Evolutionary conservation across 805 yeast genomes (phyloP).

Genomic region (Saturnispora bothae): DNA sequence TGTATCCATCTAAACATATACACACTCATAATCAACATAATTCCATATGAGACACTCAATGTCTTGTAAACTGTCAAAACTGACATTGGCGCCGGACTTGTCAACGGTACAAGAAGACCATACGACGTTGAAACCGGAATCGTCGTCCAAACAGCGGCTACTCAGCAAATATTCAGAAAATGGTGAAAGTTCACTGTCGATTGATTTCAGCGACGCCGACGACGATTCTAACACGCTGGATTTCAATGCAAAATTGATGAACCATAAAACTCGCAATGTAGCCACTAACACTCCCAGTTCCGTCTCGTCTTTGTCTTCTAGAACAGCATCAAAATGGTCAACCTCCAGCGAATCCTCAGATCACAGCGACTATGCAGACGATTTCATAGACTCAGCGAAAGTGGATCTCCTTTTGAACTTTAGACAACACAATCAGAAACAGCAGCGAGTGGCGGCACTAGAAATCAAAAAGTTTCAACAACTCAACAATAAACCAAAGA

Average conservation of each 20-base stretch:
- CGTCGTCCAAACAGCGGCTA: constrained; percentile 4
- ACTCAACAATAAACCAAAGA: neutral
- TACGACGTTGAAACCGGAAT: neutral
- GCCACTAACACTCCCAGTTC: neutral
- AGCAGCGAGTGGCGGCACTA: constrained; percentile 2
- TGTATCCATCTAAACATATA: no score
- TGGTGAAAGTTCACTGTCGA: constrained; percentile 5
- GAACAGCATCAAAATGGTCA: constrained; percentile 14
- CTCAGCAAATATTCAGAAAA: constrained; percentile 15
- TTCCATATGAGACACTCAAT: no score
- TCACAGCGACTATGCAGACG: constrained; percentile 23
- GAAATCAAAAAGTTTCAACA: constrained; percentile 4
- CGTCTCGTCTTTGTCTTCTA: constrained; percentile 18
- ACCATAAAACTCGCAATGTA: neutral
- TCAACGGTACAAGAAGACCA: constrained; percentile 6
- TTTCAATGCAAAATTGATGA: neutral
- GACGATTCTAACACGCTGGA: constrained; percentile 5
- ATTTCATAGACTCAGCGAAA: constrained; percentile 17
- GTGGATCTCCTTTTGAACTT: constrained; percentile 3
- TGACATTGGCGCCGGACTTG: no score
- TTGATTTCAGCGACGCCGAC: constrained; percentile 12
- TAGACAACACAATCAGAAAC: constrained; percentile 5
- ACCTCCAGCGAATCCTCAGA: constrained; percentile 22
- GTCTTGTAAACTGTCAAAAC: no score
- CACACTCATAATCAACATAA: no score